A percentile compares a stretch with the other conserved stretches of the same genome.
phyloP scores from a whole-genome alignment of 2,329 filamentous ascomycete genomes.

The Hypoxylon sp. region DNA sequence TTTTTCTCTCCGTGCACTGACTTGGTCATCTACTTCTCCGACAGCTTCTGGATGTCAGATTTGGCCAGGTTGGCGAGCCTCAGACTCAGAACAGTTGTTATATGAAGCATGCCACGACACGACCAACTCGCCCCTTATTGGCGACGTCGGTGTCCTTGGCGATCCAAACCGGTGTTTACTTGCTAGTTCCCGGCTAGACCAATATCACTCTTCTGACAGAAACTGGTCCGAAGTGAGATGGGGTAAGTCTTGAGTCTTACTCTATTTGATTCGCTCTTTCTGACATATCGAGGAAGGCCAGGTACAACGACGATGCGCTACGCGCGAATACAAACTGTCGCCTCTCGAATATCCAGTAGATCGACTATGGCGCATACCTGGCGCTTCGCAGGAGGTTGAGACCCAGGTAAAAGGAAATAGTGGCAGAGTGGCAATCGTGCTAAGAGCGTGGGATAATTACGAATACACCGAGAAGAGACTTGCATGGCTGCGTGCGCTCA shows the following conservation, averaged over 20 bases:
- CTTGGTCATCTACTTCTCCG: slow-evolving; percentile 1
- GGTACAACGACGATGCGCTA: slow-evolving; percentile 2
- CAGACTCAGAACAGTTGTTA: not conserved
- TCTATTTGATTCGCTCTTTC: not conserved
- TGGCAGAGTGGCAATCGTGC: slow-evolving; percentile 62
- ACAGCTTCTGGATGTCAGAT: slow-evolving; percentile 8
- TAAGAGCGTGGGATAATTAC: slow-evolving; percentile 72
- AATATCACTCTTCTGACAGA: slow-evolving; percentile 21
- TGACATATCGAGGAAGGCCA: slow-evolving; percentile 2
- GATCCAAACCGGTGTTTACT: slow-evolving; percentile 25
- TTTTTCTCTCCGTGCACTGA: not conserved
- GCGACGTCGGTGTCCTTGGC: slow-evolving; percentile 28
- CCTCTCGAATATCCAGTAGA: slow-evolving; percentile 16
- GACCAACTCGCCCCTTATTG: slow-evolving; percentile 21
- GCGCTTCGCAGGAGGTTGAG: not conserved
- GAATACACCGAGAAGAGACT: slow-evolving; percentile 72
- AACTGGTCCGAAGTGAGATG: slow-evolving; percentile 42
- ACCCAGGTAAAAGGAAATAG: not conserved
- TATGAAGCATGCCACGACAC: slow-evolving; percentile 8
- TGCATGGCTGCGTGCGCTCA: slow-evolving; percentile 72
- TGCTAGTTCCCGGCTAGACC: slow-evolving; percentile 26
- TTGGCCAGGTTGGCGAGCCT: slow-evolving; percentile 19
- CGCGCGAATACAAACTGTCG: slow-evolving; percentile 5
- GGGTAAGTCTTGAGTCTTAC: slow-evolving; percentile 26
- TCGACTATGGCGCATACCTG: slow-evolving; percentile 21